phyloP scores from a whole-genome alignment of 225 moss, liverwort and hornwort species.

The Neckera pumila region DNA sequence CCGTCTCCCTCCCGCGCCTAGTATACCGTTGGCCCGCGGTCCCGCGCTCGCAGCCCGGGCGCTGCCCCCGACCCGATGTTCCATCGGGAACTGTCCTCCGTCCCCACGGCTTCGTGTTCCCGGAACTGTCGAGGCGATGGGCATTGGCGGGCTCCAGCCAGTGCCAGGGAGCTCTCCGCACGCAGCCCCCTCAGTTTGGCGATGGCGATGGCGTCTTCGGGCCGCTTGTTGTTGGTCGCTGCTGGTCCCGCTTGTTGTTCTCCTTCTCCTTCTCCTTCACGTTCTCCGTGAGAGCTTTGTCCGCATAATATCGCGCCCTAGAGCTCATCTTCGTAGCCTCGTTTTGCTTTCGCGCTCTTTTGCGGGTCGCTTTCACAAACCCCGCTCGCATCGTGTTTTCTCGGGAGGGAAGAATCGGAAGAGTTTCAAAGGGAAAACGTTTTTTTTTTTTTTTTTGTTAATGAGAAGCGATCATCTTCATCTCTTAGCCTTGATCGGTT shows the following conservation, averaged over 20 bases:
- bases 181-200: neutral
- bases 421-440: no score
- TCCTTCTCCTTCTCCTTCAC: neutral
- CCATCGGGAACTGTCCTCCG: neutral
- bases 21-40: neutral
- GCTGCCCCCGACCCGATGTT: neutral
- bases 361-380: neutral
- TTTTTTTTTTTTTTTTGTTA: no score
- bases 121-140: conserved; percentile 13
- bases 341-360: neutral
- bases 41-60: neutral
- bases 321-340: neutral
- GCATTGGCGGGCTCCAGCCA: conserved; percentile 20
- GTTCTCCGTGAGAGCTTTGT: neutral
- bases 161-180: neutral
- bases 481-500: neutral
- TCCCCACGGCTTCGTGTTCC: neutral
- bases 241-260: neutral
- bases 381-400: neutral
- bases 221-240: neutral
- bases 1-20: neutral
- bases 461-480: neutral
- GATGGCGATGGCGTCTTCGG: conserved; percentile 10
- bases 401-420: neutral
- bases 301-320: no score